phyloP scores from a whole-genome alignment of 768 basidiomycete species.

The Candolleomyces aberdarensis region DNA sequence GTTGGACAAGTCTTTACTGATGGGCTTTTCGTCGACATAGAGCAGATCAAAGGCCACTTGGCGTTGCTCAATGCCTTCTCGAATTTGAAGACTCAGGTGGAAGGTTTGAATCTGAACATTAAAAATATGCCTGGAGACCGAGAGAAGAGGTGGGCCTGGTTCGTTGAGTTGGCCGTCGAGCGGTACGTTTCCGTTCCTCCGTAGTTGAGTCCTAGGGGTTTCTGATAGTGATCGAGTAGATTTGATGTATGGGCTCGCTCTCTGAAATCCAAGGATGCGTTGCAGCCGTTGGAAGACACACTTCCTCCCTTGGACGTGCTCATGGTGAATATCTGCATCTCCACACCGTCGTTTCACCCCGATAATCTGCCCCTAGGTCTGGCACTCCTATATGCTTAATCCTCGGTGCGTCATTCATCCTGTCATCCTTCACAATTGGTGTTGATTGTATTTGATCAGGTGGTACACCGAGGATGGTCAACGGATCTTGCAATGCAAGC shows the following conservation, averaged over 20 bases:
- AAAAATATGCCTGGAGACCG: slow-evolving; percentile 14
- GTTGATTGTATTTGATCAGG: slow-evolving; percentile 11
- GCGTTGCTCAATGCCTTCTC: slow-evolving; percentile 31
- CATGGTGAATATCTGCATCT: slow-evolving; percentile 22
- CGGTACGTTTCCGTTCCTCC: slow-evolving; percentile 17
- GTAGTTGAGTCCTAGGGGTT: no score
- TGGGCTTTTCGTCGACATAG: slow-evolving; percentile 24
- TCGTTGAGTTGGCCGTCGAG: slow-evolving; percentile 35
- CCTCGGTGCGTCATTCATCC: slow-evolving; percentile 15
- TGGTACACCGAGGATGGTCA: slow-evolving; percentile 32
- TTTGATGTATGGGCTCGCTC: slow-evolving; percentile 28
- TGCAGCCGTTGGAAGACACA: slow-evolving; percentile 10
- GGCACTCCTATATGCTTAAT: slow-evolving; percentile 36
- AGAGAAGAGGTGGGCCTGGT: slow-evolving; percentile 32
- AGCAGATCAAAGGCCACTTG: slow-evolving; percentile 31
- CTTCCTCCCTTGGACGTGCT: slow-evolving; percentile 36
- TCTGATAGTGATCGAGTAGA: slow-evolving; percentile 9
- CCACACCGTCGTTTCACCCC: not conserved
- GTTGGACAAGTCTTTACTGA: slow-evolving; percentile 22
- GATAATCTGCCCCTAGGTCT: slow-evolving; percentile 19
- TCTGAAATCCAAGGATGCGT: slow-evolving; percentile 10
- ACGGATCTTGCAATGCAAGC: slow-evolving; percentile 18
- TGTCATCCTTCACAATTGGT: no score
- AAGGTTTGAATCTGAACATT: slow-evolving; percentile 6
- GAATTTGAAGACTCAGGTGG: slow-evolving; percentile 23